A percentile compares a stretch with the other conserved stretches of the same genome.
Evolutionary conservation across 257 asterid genomes (phyloP).

Genomic region (Nicotiana sylvestris): DNA sequence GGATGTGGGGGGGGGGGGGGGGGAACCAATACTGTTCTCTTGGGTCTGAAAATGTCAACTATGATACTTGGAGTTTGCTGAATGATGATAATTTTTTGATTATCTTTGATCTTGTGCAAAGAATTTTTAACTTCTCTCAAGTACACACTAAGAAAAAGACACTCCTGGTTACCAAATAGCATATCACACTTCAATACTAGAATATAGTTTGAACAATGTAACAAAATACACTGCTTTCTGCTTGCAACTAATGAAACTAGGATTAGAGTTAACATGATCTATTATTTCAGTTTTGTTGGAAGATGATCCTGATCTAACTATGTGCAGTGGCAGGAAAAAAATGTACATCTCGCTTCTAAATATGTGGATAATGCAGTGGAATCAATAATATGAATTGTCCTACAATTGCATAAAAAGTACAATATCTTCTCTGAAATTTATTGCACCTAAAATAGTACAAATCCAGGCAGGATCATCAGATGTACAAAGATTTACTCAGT

Average conservation of each 20-base stretch:
- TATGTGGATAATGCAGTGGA: background rate
- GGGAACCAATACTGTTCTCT: background rate
- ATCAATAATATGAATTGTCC: background rate
- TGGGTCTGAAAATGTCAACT: background rate
- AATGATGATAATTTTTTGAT: background rate
- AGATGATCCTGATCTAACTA: background rate
- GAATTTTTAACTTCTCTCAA: background rate
- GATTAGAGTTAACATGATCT: background rate
- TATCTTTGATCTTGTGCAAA: background rate
- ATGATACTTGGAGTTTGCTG: background rate
- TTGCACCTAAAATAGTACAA: constrained; percentile 10
- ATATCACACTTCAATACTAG: background rate
- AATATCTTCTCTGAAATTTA: background rate
- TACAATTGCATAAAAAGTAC: constrained; percentile 1
- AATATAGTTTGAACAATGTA: background rate
- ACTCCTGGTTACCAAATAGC: too few species aligned
- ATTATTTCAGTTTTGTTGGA: background rate
- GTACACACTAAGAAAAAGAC: background rate
- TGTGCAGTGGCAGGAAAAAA: too few species aligned
- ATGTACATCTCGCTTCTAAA: background rate
- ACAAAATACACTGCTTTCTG: background rate
- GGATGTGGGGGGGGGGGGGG: background rate
- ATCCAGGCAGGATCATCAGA: constrained; percentile 25
- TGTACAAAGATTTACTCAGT: constrained; percentile 34
- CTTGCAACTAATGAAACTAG: background rate